Evolutionary conservation across 208 protist species (phyloP).

Genomic region (Acanthamoeba castellanii): DNA sequence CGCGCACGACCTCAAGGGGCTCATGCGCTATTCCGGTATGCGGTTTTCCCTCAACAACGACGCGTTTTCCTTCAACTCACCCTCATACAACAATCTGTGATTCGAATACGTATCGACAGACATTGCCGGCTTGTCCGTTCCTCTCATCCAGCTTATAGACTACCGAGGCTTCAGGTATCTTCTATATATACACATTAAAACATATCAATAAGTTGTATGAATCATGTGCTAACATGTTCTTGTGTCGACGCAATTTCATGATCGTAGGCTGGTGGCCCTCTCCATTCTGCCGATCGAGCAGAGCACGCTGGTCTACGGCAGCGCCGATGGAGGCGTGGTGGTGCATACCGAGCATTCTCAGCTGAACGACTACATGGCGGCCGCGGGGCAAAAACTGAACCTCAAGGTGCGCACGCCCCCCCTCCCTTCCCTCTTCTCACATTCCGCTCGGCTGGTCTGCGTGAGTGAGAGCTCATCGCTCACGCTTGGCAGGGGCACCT

Average conservation of each 20-base stretch:
- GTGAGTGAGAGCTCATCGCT: not conserved
- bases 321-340: not conserved
- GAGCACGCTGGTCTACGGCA: slow-evolving; percentile 31
- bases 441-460: too few relatives aligned
- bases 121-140: slow-evolving; percentile 3
- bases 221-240: too few relatives aligned
- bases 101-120: not conserved
- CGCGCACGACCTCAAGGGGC: slow-evolving; percentile 51
- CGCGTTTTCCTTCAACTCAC: too few relatives aligned
- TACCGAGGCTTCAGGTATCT: slow-evolving; percentile 12
- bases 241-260: too few relatives aligned
- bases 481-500: not conserved
- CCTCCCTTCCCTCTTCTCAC: not conserved
- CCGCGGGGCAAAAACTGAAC: slow-evolving; percentile 32
- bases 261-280: slow-evolving; percentile 24
- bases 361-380: slow-evolving; percentile 15
- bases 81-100: not conserved
- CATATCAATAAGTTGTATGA: not conserved
- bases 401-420: not conserved
- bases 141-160: slow-evolving; percentile 56
- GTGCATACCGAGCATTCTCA: not conserved
- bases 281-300: slow-evolving; percentile 49
- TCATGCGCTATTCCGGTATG: slow-evolving; percentile 47
- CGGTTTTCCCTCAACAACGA: too few relatives aligned
- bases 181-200: not conserved